A percentile compares a stretch with the other conserved stretches of the same genome.
phyloP scores from a whole-genome alignment of 176 grass and related monocot species.

The Aegilops sharonensis region DNA sequence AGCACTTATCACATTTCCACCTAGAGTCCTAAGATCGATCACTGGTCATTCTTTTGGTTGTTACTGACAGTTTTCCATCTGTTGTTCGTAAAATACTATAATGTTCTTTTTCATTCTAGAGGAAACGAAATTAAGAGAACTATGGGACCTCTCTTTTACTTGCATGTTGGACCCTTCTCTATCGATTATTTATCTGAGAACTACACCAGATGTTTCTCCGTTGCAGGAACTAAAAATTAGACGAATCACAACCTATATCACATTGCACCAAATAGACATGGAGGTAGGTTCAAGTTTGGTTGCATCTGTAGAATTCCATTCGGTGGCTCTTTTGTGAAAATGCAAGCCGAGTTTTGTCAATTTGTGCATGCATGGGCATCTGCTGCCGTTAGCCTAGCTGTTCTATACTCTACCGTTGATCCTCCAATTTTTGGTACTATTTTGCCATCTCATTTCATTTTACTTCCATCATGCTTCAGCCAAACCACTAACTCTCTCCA shows the following conservation, averaged over 20 bases:
- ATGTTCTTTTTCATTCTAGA: not conserved
- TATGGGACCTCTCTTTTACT: not conserved
- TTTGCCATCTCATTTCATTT: not conserved
- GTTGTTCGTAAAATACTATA: not conserved
- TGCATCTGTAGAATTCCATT: slow-evolving; percentile 1
- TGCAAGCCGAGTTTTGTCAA: not conserved
- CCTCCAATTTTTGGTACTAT: not conserved
- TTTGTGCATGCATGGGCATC: not conserved
- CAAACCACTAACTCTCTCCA: not conserved
- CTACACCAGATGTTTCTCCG: not conserved
- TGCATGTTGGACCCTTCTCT: not conserved
- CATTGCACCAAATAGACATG: not conserved
- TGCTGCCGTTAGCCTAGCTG: not conserved
- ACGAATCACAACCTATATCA: not conserved
- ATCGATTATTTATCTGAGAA: not conserved
- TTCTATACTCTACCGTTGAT: not conserved
- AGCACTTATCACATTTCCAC: not conserved
- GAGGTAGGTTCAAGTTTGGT: not conserved
- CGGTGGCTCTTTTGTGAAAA: slow-evolving; percentile 6
- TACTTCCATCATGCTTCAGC: not conserved
- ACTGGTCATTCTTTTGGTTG: slow-evolving; percentile 17
- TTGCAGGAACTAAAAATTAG: slow-evolving; percentile 1
- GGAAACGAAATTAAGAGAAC: not conserved
- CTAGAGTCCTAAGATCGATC: not conserved
- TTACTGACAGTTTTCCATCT: not conserved